Conservation (phyloP, 2,329 filamentous ascomycete genomes). For the Simplicillium sp. region DNA sequence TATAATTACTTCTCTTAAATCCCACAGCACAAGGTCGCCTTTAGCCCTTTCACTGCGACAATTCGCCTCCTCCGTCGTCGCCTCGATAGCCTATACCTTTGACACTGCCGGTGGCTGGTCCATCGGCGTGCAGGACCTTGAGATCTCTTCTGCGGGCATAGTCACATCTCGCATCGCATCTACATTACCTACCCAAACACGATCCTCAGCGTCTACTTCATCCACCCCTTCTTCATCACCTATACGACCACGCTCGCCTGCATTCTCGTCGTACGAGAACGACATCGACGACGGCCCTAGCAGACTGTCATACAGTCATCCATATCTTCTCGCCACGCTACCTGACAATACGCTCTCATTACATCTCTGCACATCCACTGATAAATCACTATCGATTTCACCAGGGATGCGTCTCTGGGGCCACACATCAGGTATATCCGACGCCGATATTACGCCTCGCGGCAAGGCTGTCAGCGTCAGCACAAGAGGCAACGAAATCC, state of each 20-base stretch:
- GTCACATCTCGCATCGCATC: constrained; percentile 25
- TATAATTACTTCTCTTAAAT: constrained; percentile 69
- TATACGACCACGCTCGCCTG: constrained; percentile 5
- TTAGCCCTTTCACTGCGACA: constrained; percentile 75
- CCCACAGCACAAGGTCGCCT: constrained; percentile 69
- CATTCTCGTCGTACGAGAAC: constrained; percentile 6
- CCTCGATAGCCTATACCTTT: constrained; percentile 80
- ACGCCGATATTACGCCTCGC: constrained; percentile 72
- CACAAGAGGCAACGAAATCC: constrained; percentile 64
- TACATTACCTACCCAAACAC: constrained; percentile 21
- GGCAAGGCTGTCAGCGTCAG: constrained; percentile 90
- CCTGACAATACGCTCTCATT: constrained; percentile 82
- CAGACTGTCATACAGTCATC: constrained; percentile 63
- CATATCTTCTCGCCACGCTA: constrained; percentile 75
- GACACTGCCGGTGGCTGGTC: constrained; percentile 76
- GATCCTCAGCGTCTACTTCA: constrained; percentile 9
- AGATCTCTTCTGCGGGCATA: constrained; percentile 38
- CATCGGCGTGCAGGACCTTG: constrained; percentile 83
- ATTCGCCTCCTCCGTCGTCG: constrained; percentile 54
- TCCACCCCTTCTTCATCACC: constrained; percentile 6
- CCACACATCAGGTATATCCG: constrained; percentile 81
- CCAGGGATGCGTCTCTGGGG: constrained; percentile 75
- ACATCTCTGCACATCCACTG: constrained; percentile 69
- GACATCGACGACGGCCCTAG: constrained; percentile 37
- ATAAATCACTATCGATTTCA: constrained; percentile 57